phyloP scores from a whole-genome alignment of 2,329 filamentous ascomycete genomes.

The Plectosphaerella cucumerina region DNA sequence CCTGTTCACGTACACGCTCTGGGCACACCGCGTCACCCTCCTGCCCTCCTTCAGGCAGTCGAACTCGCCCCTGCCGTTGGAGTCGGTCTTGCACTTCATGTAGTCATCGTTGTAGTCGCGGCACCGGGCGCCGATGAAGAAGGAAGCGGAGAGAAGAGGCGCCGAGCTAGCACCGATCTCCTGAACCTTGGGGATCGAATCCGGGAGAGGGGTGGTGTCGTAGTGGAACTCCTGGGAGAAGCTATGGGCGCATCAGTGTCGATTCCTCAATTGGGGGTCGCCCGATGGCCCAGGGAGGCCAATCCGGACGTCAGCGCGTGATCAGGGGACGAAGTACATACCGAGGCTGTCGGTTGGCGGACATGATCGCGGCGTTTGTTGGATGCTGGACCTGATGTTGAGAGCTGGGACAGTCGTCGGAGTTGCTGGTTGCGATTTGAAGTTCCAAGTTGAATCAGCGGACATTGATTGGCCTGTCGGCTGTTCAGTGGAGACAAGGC shows the following conservation, averaged over 20 bases:
- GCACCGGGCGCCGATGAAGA: conserved; percentile 96
- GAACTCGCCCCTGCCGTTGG: conserved; percentile 83
- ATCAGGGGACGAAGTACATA: conserved; percentile 21
- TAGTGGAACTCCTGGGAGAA: conserved; percentile 93
- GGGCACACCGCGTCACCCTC: conserved; percentile 93
- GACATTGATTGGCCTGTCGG: conserved; percentile 28
- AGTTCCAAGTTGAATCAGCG: conserved; percentile 35
- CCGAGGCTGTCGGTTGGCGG: conserved; percentile 34
- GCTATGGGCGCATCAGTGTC: conserved; percentile 41
- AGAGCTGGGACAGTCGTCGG: conserved; percentile 6
- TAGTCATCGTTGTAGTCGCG: conserved; percentile 96
- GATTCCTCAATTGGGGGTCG: not conserved
- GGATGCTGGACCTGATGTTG: conserved; percentile 13
- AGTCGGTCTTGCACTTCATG: conserved; percentile 99
- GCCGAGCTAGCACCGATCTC: conserved; percentile 93
- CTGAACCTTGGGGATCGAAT: conserved; percentile 85
- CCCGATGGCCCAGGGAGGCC: conserved; percentile 1
- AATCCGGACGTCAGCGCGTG: not conserved
- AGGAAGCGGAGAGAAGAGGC: conserved; percentile 84
- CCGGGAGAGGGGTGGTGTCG: conserved; percentile 93
- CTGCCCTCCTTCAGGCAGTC: conserved; percentile 96
- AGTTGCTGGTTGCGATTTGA: conserved; percentile 22
- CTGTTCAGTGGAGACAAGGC: conserved; percentile 22
- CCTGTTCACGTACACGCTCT: conserved; percentile 76
- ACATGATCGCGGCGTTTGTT: conserved; percentile 29